These are phyloP conservation scores for Fusarium sp. DNA, from an alignment of 2,329 filamentous ascomycete species.

Conservation along the genomic window DNA sequence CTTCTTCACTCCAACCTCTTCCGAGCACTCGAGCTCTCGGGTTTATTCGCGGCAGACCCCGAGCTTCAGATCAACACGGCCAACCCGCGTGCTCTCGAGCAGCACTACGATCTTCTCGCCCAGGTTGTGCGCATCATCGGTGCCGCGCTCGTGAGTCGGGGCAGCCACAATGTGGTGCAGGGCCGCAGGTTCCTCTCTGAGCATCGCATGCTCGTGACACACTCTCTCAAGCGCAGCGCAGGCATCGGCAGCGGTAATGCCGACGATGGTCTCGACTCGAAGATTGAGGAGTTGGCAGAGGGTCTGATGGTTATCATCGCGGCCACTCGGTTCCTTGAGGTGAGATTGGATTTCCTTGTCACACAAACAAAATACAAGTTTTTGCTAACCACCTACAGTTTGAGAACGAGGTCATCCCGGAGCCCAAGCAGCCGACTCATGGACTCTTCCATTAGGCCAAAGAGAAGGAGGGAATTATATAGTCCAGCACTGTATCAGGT, in stretches of 20 bases:
- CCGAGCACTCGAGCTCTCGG: slow-evolving; percentile 80
- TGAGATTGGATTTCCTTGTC: slow-evolving; percentile 54
- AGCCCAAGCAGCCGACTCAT: slow-evolving; percentile 46
- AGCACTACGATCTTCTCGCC: slow-evolving; percentile 86
- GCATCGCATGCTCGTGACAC: slow-evolving; percentile 85
- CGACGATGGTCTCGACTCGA: slow-evolving; percentile 62
- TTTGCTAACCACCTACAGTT: slow-evolving; percentile 47
- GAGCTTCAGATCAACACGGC: slow-evolving; percentile 86
- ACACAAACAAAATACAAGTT: not conserved
- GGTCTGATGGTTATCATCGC: slow-evolving; percentile 85
- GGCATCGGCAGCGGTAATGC: slow-evolving; percentile 70
- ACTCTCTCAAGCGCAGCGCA: slow-evolving; percentile 89
- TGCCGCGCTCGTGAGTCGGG: slow-evolving; percentile 82
- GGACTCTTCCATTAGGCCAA: slow-evolving; percentile 53
- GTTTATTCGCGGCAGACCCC: slow-evolving; percentile 89
- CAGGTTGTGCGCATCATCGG: slow-evolving; percentile 84
- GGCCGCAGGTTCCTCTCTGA: slow-evolving; percentile 83
- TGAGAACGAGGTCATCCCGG: slow-evolving; percentile 53
- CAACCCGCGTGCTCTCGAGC: slow-evolving; percentile 76
- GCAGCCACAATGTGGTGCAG: slow-evolving; percentile 83
- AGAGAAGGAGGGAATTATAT: not conserved
- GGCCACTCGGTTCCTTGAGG: slow-evolving; percentile 87
- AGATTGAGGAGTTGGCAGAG: slow-evolving; percentile 82
- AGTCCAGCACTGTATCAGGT: slow-evolving; percentile 2
- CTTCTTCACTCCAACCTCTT: slow-evolving; percentile 93